Percentiles rank a stretch among this genome's conserved stretches.
Evolutionary conservation across 2,329 filamentous ascomycete genomes (phyloP).

Genomic region (Falciphora oryzae): DNA sequence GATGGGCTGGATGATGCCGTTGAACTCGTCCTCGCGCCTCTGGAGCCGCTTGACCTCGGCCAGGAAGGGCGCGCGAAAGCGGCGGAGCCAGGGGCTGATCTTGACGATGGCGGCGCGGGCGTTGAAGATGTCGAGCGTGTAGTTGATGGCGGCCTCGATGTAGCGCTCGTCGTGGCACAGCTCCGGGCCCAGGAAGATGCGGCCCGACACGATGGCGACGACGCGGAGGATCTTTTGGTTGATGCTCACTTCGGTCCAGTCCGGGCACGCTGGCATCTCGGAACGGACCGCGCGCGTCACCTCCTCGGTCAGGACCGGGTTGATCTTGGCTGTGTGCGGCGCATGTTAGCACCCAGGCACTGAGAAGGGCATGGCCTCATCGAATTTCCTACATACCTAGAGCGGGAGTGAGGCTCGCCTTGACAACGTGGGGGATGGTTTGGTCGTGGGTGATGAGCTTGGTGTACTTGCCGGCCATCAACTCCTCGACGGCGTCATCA

Average conservation of each 20-base stretch:
- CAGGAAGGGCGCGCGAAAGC: conserved; percentile 24
- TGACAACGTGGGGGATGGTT: conserved; percentile 25
- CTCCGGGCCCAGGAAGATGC: conserved; percentile 41
- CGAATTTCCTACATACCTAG: conserved; percentile 19
- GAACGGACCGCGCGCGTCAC: conserved; percentile 26
- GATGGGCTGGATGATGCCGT: conserved; percentile 30
- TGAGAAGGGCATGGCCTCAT: neutral
- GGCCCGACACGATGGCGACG: conserved; percentile 39
- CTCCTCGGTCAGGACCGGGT: conserved; percentile 32
- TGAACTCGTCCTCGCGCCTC: conserved; percentile 25
- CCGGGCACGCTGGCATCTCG: conserved; percentile 29
- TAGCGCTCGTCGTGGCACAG: conserved; percentile 39
- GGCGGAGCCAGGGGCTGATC: conserved; percentile 27
- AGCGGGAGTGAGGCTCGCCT: conserved; percentile 26
- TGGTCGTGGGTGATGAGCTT: conserved; percentile 20
- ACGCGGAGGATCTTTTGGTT: conserved; percentile 36
- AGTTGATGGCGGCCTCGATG: conserved; percentile 40
- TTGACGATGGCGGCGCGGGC: conserved; percentile 26
- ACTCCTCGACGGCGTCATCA: conserved; percentile 21
- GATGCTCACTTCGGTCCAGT: conserved; percentile 32
- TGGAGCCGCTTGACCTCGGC: conserved; percentile 30
- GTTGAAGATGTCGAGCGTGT: conserved; percentile 34
- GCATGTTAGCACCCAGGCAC: neutral
- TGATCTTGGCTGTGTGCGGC: conserved; percentile 24
- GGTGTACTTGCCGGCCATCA: conserved; percentile 30